Conservation (phyloP, 2,329 filamentous ascomycete genomes). For the Hypomyces rosellus region DNA sequence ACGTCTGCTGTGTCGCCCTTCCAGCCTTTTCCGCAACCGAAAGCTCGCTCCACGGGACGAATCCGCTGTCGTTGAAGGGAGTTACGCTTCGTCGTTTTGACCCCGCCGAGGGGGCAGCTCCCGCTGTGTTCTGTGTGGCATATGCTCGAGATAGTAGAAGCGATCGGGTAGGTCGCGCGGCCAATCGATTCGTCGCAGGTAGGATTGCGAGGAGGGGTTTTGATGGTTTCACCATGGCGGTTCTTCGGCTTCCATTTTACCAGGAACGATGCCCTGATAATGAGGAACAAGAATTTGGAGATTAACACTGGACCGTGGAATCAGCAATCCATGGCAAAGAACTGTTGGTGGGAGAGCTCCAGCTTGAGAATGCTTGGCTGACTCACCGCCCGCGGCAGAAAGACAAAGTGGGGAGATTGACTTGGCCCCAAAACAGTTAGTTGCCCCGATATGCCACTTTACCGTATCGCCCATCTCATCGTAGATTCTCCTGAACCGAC, state of each 20-base stretch:
- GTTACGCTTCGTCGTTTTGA: conserved; percentile 66
- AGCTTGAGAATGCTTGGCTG: background rate
- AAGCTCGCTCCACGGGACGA: conserved; percentile 73
- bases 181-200: conserved; percentile 22
- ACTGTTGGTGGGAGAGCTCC: background rate
- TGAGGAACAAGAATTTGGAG: background rate
- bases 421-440: conserved; percentile 28
- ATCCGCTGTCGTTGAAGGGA: conserved; percentile 78
- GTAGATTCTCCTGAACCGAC: conserved; percentile 30
- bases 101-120: conserved; percentile 25
- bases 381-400: conserved; percentile 35
- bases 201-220: conserved; percentile 32
- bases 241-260: conserved; percentile 30
- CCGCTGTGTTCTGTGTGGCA: conserved; percentile 50
- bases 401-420: conserved; percentile 20
- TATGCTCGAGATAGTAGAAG: conserved; percentile 43
- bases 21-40: conserved; percentile 71
- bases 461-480: conserved; percentile 27
- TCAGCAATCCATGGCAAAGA: background rate
- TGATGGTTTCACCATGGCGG: conserved; percentile 42
- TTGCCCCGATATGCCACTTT: conserved; percentile 37
- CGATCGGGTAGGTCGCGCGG: conserved; percentile 27
- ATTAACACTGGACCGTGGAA: background rate
- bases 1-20: conserved; percentile 80
- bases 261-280: conserved; percentile 14